These are phyloP conservation scores for Ceriops tagal DNA, from an alignment of 345 rosid species.

Conservation along the genomic window DNA sequence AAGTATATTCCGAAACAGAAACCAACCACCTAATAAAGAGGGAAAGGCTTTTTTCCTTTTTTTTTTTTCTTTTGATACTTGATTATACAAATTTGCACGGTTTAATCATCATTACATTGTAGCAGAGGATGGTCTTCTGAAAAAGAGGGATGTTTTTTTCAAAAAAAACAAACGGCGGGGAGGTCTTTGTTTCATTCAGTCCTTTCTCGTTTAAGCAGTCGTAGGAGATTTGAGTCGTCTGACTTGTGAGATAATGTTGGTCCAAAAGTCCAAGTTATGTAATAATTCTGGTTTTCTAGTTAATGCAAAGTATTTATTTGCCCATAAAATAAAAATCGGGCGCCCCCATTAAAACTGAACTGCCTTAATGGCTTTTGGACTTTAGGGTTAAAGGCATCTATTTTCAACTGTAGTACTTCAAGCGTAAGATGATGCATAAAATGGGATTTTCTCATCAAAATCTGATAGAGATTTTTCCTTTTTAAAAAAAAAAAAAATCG, in stretches of 20 bases:
- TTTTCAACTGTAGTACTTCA: too few relatives aligned
- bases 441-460: too few relatives aligned
- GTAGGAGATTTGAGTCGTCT: constrained; percentile 16
- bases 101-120: constrained; percentile 32
- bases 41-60: constrained; percentile 10
- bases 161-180: too few relatives aligned
- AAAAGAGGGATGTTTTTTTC: constrained; percentile 6
- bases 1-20: constrained; percentile 77
- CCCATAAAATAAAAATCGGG: too few relatives aligned
- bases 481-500: too few relatives aligned
- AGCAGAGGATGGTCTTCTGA: constrained; percentile 66
- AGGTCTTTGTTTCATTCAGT: background rate
- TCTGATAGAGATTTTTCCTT: too few relatives aligned
- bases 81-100: constrained; percentile 40
- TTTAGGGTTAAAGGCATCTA: too few relatives aligned
- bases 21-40: constrained; percentile 22
- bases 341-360: too few relatives aligned
- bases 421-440: too few relatives aligned
- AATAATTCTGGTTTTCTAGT: constrained; percentile 36
- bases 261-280: constrained; percentile 27
- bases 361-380: too few relatives aligned
- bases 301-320: constrained; percentile 2
- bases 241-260: constrained; percentile 18
- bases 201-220: background rate
- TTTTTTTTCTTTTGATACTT: constrained; percentile 10